Percentiles rank a stretch among this genome's conserved stretches.
These are phyloP conservation scores for Suillus alpinus DNA, from an alignment of 768 basidiomycete species.

Conservation along the genomic window DNA sequence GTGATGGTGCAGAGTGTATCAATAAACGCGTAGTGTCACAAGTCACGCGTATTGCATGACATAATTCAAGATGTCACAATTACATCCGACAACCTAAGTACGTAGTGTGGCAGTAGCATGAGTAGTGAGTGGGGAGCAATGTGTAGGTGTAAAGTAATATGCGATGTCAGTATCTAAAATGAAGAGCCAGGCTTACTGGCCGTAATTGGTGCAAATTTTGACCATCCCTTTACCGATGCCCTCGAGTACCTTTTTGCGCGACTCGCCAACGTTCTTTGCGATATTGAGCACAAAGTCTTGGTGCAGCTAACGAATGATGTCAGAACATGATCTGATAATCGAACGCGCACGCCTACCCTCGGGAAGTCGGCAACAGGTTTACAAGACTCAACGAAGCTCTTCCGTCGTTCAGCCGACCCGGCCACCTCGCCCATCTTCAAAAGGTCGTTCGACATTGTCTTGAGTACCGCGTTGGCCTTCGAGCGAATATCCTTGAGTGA, in stretches of 20 bases:
- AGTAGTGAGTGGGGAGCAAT: constrained; percentile 18
- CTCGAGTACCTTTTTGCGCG: constrained; percentile 69
- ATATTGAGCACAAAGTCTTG: constrained; percentile 60
- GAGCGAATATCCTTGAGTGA: constrained; percentile 62
- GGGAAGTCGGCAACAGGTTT: constrained; percentile 33
- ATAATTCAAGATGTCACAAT: constrained; percentile 2
- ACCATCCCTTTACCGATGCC: constrained; percentile 68
- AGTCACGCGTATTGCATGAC: constrained; percentile 7
- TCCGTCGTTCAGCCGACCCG: constrained; percentile 50
- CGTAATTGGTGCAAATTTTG: constrained; percentile 46
- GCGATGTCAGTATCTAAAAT: neutral
- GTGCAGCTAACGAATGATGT: constrained; percentile 45
- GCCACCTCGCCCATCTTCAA: constrained; percentile 50
- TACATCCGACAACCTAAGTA: neutral
- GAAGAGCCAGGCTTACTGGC: constrained; percentile 18
- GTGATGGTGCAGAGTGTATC: too few species aligned
- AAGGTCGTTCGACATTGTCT: constrained; percentile 55
- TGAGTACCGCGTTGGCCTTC: constrained; percentile 49
- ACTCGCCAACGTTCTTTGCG: constrained; percentile 64
- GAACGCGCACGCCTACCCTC: constrained; percentile 28
- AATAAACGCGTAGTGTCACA: constrained; percentile 29
- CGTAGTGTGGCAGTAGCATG: neutral
- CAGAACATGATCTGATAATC: constrained; percentile 1
- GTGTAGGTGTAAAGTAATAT: constrained; percentile 24
- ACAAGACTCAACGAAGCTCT: constrained; percentile 51